Evolutionary conservation across 2,329 filamentous ascomycete species (phyloP).

Genomic region (Dactylellina drechsleri): DNA sequence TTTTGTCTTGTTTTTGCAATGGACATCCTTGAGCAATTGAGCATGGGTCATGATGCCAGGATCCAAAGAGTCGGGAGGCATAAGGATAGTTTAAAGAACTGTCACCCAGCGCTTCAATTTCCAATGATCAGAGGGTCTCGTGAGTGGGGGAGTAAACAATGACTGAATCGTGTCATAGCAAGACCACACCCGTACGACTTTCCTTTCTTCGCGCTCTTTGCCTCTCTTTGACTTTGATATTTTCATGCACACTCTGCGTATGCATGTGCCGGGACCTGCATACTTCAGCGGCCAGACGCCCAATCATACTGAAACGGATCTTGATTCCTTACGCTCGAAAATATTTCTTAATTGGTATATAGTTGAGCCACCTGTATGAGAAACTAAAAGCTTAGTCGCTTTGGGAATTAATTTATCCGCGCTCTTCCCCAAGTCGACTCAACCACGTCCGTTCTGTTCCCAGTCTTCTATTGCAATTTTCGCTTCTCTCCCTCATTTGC

Average conservation of each 20-base stretch:
- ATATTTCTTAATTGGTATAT: constrained; percentile 11
- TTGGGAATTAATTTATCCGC: constrained; percentile 10
- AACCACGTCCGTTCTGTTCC: neutral
- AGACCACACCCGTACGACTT: constrained; percentile 25
- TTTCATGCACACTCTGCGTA: constrained; percentile 2
- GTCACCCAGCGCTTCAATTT: constrained; percentile 27
- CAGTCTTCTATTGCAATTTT: neutral
- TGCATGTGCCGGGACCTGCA: constrained; percentile 7
- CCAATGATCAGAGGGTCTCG: constrained; percentile 15
- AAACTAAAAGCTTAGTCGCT: constrained; percentile 22
- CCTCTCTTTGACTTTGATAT: neutral
- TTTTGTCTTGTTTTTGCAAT: neutral
- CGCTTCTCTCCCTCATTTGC: constrained; percentile 1
- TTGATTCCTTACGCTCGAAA: constrained; percentile 28
- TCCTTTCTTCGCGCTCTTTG: constrained; percentile 9
- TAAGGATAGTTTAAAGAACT: constrained; percentile 30
- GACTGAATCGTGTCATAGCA: constrained; percentile 25
- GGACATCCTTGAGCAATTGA: neutral
- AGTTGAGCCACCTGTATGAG: constrained; percentile 16
- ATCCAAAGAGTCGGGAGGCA: constrained; percentile 1
- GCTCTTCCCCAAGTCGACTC: neutral
- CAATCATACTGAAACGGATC: constrained; percentile 16
- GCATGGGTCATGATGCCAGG: neutral
- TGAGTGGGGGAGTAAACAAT: constrained; percentile 15
- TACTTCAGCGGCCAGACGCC: constrained; percentile 9